These are phyloP conservation scores for Pycnococcus provasolii DNA, from an alignment of 139 green algal species.

Conservation along the genomic window DNA sequence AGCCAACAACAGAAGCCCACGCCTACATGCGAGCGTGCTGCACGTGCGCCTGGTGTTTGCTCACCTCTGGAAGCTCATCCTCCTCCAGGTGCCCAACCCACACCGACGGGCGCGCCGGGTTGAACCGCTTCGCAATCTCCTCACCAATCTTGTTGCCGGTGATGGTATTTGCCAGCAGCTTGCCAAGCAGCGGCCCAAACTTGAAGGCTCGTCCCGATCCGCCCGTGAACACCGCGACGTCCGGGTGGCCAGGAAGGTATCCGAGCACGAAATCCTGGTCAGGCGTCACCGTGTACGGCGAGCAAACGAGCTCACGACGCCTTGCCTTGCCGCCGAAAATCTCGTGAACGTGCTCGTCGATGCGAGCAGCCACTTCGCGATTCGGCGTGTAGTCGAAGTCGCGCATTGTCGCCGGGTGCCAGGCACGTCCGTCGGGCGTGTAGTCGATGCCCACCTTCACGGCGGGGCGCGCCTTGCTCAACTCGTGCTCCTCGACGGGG, in stretches of 20 bases:
- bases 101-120: too few species aligned
- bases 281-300: constrained; percentile 28
- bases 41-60: too few species aligned
- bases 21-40: too few species aligned
- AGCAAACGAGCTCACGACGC: background rate
- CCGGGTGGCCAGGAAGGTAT: background rate
- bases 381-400: constrained; percentile 24
- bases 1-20: too few species aligned
- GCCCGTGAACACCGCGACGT: constrained; percentile 24
- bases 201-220: constrained; percentile 31
- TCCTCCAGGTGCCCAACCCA: too few species aligned
- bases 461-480: background rate
- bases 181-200: constrained; percentile 24
- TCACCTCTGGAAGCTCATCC: too few species aligned
- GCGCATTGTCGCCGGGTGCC: constrained; percentile 8
- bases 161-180: constrained; percentile 18
- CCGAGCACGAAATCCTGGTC: constrained; percentile 27
- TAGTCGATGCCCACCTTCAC: constrained; percentile 30
- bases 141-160: background rate
- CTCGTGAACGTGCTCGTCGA: constrained; percentile 20
- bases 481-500: constrained; percentile 10
- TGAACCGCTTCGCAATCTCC: too few species aligned
- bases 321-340: constrained; percentile 1
- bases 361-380: background rate
- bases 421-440: constrained; percentile 1